Evolutionary conservation across 768 basidiomycete species (phyloP).

Genomic region (Xanthoconium stramineum): DNA sequence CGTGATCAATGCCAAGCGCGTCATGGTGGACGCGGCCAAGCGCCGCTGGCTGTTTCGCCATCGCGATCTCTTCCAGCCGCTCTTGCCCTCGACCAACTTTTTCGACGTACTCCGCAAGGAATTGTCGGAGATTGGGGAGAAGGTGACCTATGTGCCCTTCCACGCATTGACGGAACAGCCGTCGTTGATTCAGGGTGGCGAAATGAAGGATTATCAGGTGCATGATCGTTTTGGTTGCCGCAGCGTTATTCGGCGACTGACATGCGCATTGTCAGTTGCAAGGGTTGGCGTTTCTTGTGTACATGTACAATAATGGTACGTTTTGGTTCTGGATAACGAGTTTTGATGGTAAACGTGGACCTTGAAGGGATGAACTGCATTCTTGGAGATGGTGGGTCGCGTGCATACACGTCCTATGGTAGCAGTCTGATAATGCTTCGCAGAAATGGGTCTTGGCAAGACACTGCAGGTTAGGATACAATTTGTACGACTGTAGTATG

Average conservation of each 20-base stretch:
- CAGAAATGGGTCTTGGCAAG: constrained; percentile 64
- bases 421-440: not conserved
- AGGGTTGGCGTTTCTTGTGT: constrained; percentile 62
- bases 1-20: constrained; percentile 35
- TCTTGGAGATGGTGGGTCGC: constrained; percentile 59
- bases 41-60: constrained; percentile 47
- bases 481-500: not conserved
- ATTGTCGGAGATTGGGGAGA: constrained; percentile 26
- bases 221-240: not conserved
- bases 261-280: constrained; percentile 37
- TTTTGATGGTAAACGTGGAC: not conserved
- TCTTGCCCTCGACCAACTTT: constrained; percentile 42
- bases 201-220: constrained; percentile 73
- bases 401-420: too few species aligned
- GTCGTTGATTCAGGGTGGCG: constrained; percentile 47
- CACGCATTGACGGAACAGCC: constrained; percentile 48
- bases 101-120: constrained; percentile 37
- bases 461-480: constrained; percentile 48
- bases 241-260: not conserved
- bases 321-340: not conserved
- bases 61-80: constrained; percentile 41
- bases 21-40: constrained; percentile 38
- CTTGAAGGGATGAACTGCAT: constrained; percentile 62
- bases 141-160: constrained; percentile 33
- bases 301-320: constrained; percentile 65